A percentile compares a stretch with the other conserved stretches of the same genome.
These are phyloP conservation scores for Spirogloea muscicola DNA, from an alignment of 139 green algal species.

Conservation along the genomic window DNA sequence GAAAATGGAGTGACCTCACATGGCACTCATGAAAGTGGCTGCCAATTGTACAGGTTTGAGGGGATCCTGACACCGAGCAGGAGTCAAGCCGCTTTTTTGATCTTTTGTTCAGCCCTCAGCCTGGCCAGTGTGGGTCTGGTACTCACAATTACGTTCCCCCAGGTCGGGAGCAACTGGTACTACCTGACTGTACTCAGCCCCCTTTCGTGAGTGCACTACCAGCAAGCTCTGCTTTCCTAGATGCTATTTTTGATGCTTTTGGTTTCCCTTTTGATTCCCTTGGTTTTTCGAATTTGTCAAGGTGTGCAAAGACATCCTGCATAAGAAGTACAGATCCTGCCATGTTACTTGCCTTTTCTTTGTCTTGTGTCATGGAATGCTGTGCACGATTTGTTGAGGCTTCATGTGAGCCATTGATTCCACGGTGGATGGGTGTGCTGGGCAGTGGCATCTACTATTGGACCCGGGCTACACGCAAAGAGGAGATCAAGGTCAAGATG, in stretches of 20 bases:
- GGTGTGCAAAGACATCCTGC: too few species aligned
- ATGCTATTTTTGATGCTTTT: not conserved
- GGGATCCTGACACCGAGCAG: slow-evolving; percentile 47
- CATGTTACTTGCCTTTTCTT: too few species aligned
- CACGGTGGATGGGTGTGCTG: not conserved
- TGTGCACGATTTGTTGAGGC: too few species aligned
- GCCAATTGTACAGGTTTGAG: slow-evolving; percentile 51
- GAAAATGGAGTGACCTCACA: not conserved
- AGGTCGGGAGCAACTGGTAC: slow-evolving; percentile 54
- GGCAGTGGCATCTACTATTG: slow-evolving; percentile 55
- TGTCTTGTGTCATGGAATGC: too few species aligned
- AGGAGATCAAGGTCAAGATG: slow-evolving; percentile 62
- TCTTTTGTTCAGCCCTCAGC: slow-evolving; percentile 55
- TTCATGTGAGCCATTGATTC: too few species aligned
- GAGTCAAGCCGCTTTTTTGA: slow-evolving; percentile 52
- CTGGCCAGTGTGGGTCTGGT: slow-evolving; percentile 52
- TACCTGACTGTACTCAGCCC: slow-evolving; percentile 45
- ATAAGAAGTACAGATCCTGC: too few species aligned
- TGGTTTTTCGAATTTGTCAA: not conserved
- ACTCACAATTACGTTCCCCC: slow-evolving; percentile 51
- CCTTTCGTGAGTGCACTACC: slow-evolving; percentile 24
- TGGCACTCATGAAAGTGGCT: not conserved
- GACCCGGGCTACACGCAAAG: slow-evolving; percentile 44
- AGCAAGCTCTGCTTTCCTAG: not conserved
- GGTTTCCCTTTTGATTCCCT: not conserved